Conservation (phyloP, 2,329 filamentous ascomycete species). For the Epichloe typhina region DNA sequence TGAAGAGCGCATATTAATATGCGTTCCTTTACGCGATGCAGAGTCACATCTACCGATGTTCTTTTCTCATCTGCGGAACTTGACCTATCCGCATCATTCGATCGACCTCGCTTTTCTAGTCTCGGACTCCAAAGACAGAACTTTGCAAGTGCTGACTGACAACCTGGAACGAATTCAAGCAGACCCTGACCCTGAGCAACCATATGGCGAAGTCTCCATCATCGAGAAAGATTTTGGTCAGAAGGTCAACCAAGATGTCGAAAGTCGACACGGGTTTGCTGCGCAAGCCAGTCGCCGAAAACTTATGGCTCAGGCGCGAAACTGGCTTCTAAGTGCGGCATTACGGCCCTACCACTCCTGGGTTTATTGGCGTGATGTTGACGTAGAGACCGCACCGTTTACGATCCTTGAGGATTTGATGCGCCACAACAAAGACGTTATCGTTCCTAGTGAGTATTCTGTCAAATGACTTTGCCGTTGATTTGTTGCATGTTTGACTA, state of each 20-base stretch:
- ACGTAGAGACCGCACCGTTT: conserved; percentile 92
- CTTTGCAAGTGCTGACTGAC: conserved; percentile 60
- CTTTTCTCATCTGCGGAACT: conserved; percentile 91
- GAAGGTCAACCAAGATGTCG: conserved; percentile 93
- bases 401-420: conserved; percentile 96
- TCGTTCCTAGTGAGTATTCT: conserved; percentile 75
- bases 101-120: conserved; percentile 95
- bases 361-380: conserved; percentile 99
- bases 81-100: conserved; percentile 92
- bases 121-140: conserved; percentile 91
- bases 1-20: conserved; percentile 88
- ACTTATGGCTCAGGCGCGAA: conserved; percentile 93
- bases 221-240: conserved; percentile 99
- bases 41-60: conserved; percentile 92
- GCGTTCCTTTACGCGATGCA: conserved; percentile 86
- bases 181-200: conserved; percentile 63
- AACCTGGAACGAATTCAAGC: conserved; percentile 70
- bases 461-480: background rate
- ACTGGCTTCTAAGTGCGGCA: conserved; percentile 91
- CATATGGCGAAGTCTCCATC: conserved; percentile 91
- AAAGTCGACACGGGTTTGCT: conserved; percentile 93
- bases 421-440: conserved; percentile 97
- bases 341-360: conserved; percentile 91
- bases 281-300: conserved; percentile 89
- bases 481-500: conserved; percentile 11